These are phyloP conservation scores for Cordyceps farinosa DNA, from an alignment of 2,329 filamentous ascomycete genomes.

Conservation along the genomic window DNA sequence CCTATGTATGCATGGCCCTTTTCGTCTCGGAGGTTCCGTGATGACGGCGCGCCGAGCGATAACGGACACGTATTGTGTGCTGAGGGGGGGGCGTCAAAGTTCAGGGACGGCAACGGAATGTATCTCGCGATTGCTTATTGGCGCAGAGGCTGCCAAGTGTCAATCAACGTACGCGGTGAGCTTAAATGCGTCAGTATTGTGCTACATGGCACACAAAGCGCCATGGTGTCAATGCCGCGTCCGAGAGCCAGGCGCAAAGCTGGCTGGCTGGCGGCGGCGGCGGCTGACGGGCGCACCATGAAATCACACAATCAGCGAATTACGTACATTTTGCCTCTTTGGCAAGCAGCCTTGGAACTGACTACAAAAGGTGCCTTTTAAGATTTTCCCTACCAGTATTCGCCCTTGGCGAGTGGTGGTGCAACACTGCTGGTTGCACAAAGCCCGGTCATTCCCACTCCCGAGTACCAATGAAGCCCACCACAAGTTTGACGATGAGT, in stretches of 20 bases:
- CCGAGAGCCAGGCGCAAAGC: not conserved
- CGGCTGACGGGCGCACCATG: slow-evolving; percentile 2
- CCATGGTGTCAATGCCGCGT: not conserved
- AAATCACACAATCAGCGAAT: not conserved
- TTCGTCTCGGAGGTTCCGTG: not conserved
- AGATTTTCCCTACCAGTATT: no score
- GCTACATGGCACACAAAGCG: not conserved
- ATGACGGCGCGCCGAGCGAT: not conserved
- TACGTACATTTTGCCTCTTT: not conserved
- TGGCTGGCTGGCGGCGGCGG: not conserved
- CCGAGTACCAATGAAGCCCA: not conserved
- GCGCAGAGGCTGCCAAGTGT: not conserved
- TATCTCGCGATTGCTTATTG: not conserved
- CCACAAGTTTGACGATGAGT: not conserved
- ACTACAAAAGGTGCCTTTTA: no score
- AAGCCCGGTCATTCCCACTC: not conserved
- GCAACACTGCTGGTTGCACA: no score
- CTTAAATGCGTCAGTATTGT: not conserved
- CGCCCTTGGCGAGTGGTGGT: no score
- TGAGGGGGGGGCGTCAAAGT: no score
- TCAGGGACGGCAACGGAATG: not conserved
- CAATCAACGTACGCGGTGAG: no score
- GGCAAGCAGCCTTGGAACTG: no score
- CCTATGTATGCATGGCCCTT: not conserved
- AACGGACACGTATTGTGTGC: no score